phyloP scores from a whole-genome alignment of 768 basidiomycete genomes.

The Amanita subjunquillea region DNA sequence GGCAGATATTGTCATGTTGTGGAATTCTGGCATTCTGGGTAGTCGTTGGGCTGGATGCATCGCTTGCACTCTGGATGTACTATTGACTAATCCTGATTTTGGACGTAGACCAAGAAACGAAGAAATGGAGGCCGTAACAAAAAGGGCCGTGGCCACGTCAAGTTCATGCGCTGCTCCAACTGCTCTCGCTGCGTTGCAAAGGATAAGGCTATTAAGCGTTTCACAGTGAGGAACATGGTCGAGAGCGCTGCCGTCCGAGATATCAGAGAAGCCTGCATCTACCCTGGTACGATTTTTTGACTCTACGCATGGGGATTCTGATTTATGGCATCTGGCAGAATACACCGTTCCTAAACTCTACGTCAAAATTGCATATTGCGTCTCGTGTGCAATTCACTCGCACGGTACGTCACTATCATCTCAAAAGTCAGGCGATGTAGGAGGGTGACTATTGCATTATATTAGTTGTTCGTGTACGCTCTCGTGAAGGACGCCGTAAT shows the following conservation, averaged over 20 bases:
- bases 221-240: slow-evolving; percentile 99
- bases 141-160: slow-evolving; percentile 95
- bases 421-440: background rate
- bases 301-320: background rate
- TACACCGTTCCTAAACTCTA: slow-evolving; percentile 96
- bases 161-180: slow-evolving; percentile 95
- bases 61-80: slow-evolving; percentile 22
- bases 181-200: slow-evolving; percentile 97
- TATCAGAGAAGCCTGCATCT: slow-evolving; percentile 93
- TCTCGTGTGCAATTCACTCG: slow-evolving; percentile 98
- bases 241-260: slow-evolving; percentile 97
- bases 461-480: slow-evolving; percentile 96
- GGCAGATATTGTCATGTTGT: background rate
- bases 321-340: slow-evolving; percentile 35
- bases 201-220: slow-evolving; percentile 99
- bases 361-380: slow-evolving; percentile 98
- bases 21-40: slow-evolving; percentile 12
- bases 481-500: slow-evolving; percentile 91
- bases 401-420: slow-evolving; percentile 55
- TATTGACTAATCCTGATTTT: slow-evolving; percentile 6
- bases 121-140: slow-evolving; percentile 99
- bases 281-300: slow-evolving; percentile 54
- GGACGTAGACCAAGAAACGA: slow-evolving; percentile 85
- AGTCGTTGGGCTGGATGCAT: slow-evolving; percentile 26
- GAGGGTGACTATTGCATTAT: slow-evolving; percentile 1